Evolutionary conservation across 306 rosid genomes (phyloP).

Genomic region (Rosa chinensis): DNA sequence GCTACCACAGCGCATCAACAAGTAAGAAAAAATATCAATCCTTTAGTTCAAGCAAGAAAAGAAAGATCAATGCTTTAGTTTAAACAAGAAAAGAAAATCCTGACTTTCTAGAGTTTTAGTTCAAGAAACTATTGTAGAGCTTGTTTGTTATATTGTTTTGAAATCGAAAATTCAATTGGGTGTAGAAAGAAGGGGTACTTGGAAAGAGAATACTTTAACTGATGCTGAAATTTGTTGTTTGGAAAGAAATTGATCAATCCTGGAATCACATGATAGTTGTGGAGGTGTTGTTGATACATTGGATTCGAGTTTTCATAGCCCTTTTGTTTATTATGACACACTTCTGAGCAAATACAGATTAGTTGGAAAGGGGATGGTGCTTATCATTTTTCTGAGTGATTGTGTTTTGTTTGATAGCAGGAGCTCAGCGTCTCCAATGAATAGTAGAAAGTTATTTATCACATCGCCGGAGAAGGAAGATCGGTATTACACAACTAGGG

Average conservation of each 20-base stretch:
- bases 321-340: background rate
- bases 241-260: slow-evolving; percentile 2
- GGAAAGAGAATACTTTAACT: background rate
- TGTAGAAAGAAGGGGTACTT: background rate
- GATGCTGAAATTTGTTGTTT: background rate
- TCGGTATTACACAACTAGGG: slow-evolving; percentile 55
- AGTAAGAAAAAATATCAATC: slow-evolving; percentile 30
- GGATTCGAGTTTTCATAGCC: background rate
- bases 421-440: slow-evolving; percentile 29
- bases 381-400: background rate
- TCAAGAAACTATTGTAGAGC: background rate
- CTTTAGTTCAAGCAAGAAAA: background rate
- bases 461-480: slow-evolving; percentile 56
- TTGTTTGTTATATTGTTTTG: background rate
- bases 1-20: slow-evolving; percentile 37
- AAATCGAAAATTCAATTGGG: background rate
- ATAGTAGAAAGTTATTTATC: slow-evolving; percentile 26
- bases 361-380: slow-evolving; percentile 2
- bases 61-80: background rate
- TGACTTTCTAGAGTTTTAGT: background rate
- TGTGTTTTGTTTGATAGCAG: slow-evolving; percentile 23
- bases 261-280: background rate
- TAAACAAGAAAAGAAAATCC: background rate
- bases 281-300: slow-evolving; percentile 1
- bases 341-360: background rate